Conservation (phyloP, 306 rosid species). For the Quercus cerris region DNA sequence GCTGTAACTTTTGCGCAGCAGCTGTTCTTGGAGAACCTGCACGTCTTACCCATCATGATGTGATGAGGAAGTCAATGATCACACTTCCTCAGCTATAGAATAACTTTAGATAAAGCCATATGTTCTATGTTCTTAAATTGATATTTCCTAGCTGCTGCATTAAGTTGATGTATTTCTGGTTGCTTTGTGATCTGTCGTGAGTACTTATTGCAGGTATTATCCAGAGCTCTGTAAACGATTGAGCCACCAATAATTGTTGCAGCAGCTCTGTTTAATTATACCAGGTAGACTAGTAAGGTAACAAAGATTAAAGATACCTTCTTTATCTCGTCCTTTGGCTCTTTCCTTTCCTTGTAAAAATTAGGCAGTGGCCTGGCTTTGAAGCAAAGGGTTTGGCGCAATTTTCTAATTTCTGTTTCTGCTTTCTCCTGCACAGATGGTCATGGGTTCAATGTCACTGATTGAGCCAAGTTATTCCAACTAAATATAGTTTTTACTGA, state of each 20-base stretch:
- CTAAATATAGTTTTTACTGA: neutral
- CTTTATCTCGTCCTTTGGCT: conserved; percentile 37
- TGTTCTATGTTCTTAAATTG: neutral
- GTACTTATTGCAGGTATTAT: neutral
- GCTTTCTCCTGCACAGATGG: conserved; percentile 64
- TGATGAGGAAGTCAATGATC: neutral
- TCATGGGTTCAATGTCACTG: neutral
- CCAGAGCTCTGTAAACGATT: too few relatives aligned
- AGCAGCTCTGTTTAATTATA: neutral
- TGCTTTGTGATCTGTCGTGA: neutral
- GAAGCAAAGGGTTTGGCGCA: conserved; percentile 78
- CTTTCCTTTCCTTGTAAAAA: conserved; percentile 76
- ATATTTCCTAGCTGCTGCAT: neutral
- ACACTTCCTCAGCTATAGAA: neutral
- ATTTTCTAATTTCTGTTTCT: conserved; percentile 64
- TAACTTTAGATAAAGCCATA: neutral
- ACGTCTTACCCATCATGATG: neutral
- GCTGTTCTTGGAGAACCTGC: neutral
- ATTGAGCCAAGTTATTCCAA: neutral
- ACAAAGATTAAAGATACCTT: conserved; percentile 30
- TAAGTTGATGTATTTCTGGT: neutral
- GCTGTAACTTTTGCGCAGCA: neutral
- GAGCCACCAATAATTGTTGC: neutral
- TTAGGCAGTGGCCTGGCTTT: conserved; percentile 93
- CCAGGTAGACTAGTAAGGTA: too few relatives aligned